Base-by-base conservation (phyloP, 148 eudicot species). In the Silene uniflora region DNA sequence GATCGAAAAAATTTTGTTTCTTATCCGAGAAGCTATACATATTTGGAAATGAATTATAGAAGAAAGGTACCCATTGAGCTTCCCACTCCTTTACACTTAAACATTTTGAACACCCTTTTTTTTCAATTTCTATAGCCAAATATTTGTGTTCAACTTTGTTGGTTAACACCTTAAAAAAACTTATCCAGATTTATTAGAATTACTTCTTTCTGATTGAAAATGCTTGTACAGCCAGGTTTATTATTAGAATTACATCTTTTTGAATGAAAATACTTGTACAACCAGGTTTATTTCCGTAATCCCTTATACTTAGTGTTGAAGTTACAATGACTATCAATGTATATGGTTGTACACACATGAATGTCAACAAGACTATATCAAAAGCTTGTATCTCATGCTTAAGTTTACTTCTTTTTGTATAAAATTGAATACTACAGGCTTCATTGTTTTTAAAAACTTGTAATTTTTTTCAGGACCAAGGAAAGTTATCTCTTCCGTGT, bases 11-110 rank as follows among this genome's bases (percentile, higher is more conserved):
- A 16, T 0, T 71, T 71, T 71, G 62, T 71, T 24, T 71, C 73
- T 71, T 71, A 54, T 71, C 73, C 73, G 25, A 71, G 54, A 54
- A 24, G 29, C 73, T 71, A 71, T 35, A 71, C 61, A 22, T 71
- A 62, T 62, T 25, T 71, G 73, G 62, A 71, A 54, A 71, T 71
- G 73, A 55, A 71, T 54, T 71, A 71, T 21, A 44, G 14, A 44
- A 71, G 44, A 71, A 71, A 71, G 73, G 73, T 71, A 71, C 52
- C 44, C 6, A 32, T 54, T 54, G 12, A 46, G 12, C 27, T 10
- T 54, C 21, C 25, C 22, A 25, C 39, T 21, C 22, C 62, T 23
- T 25, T 16, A 54, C 7, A 0, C 0, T 52, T 1, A 54, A 71
- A 14, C 35, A 8, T 1, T 24, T 69, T 13, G 0, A 46, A 70